phyloP scores from a whole-genome alignment of 805 yeast species.

The Danielozyma ontarioensis region DNA sequence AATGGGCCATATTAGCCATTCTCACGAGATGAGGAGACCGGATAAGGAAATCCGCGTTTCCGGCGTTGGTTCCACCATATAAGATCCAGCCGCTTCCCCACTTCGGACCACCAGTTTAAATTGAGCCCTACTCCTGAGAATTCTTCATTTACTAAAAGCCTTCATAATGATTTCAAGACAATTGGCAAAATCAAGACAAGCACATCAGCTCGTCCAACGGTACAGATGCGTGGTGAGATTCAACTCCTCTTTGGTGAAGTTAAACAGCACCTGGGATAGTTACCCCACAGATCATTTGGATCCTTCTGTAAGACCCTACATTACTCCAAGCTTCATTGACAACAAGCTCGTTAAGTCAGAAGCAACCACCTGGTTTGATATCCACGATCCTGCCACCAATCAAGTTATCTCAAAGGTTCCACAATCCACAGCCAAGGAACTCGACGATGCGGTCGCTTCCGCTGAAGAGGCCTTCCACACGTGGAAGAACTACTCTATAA shows the following conservation, averaged over 20 bases:
- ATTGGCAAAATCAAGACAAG: background rate
- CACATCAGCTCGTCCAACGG: too few relatives aligned
- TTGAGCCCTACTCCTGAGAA: too few relatives aligned
- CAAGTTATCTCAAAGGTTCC: slow-evolving; percentile 63
- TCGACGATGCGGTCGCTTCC: slow-evolving; percentile 58
- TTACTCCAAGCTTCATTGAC: slow-evolving; percentile 48
- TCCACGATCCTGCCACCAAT: slow-evolving; percentile 74
- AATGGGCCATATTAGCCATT: too few relatives aligned
- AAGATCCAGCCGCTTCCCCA: too few relatives aligned
- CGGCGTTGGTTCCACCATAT: background rate
- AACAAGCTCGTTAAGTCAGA: slow-evolving; percentile 47
- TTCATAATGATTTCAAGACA: background rate
- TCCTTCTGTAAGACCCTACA: slow-evolving; percentile 36
- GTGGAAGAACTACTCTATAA: slow-evolving; percentile 53
- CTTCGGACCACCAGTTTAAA: too few relatives aligned
- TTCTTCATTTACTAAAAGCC: too few relatives aligned
- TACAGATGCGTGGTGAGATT: background rate
- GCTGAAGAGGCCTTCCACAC: slow-evolving; percentile 58
- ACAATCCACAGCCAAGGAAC: slow-evolving; percentile 62
- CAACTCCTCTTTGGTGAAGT: slow-evolving; percentile 5
- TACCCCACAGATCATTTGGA: slow-evolving; percentile 40
- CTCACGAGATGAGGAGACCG: background rate
- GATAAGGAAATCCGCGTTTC: background rate
- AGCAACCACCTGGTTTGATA: slow-evolving; percentile 54
- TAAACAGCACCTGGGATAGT: slow-evolving; percentile 26